A percentile compares a stretch with the other conserved stretches of the same genome.
These are phyloP conservation scores for Solanum bulbocastanum DNA, from an alignment of 257 asterid genomes.

Conservation along the genomic window DNA sequence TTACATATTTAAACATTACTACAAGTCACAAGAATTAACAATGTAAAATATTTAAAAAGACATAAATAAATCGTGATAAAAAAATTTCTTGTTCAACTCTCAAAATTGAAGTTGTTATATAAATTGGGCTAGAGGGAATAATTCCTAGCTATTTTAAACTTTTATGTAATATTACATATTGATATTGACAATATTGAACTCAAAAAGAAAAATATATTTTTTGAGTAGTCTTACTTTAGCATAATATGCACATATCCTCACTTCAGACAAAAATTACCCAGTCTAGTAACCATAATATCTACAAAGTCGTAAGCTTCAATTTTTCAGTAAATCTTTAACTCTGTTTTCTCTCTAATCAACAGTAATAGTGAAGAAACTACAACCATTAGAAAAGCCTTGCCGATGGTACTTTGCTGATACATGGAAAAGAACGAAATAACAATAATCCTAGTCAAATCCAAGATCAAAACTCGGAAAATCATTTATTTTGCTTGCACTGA, in stretches of 20 bases:
- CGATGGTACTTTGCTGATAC: neutral
- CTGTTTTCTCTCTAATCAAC: neutral
- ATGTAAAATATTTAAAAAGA: no score
- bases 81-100: neutral
- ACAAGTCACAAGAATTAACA: neutral
- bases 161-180: neutral
- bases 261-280: neutral
- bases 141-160: neutral
- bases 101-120: neutral
- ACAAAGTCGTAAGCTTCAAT: neutral
- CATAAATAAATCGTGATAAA: neutral
- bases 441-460: conserved; percentile 32
- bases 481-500: conserved; percentile 8
- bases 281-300: neutral
- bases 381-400: neutral
- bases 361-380: neutral
- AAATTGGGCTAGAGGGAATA: neutral
- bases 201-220: neutral
- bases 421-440: neutral
- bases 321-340: neutral
- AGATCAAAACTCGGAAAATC: conserved; percentile 74
- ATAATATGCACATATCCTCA: neutral
- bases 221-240: neutral
- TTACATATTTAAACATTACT: neutral
- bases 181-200: neutral